Base-by-base conservation (phyloP, 1,139 yeast species). In the Diutina scorzettiae region DNA sequence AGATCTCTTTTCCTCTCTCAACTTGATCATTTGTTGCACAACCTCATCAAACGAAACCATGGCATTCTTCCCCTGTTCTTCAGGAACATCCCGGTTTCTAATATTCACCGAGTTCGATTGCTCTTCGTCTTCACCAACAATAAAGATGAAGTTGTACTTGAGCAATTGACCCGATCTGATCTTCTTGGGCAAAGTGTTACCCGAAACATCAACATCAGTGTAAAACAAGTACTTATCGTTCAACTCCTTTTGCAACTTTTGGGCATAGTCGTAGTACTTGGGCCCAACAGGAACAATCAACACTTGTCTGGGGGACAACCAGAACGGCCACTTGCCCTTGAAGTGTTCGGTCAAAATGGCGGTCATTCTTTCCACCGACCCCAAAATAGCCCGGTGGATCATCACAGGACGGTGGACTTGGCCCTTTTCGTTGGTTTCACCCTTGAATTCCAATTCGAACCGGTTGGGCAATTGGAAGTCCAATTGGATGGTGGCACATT, bases 301-400 rank as follows among this genome's bases (percentile, higher is more conserved):
- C 45, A 87, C 72, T 67, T 91, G 98, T 72, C 97, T 83, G 56
- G 98, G 98, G 27, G 96, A 87, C 56, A 91, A 72, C 98, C 98
- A 91, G 74, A 91, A 82, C 56, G 98, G 98, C 97, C 97, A 89
- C 63, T 85, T 87, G 57, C 98, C 98, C 59, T 89, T 94, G 67
- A 72, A 89, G 66, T 91, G 97, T 63, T 91, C 98, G 47, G 95
- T 87, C 63, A 91, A 78, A 54, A 91, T 86, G 48, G 96, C 97
- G 51, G 95, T 82, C 95, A 91, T 87, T 73, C 98, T 82, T 71
- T 91, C 98, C 43, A 91, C 91, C 36, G 96, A 87, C 47, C 98
- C 98, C 61, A 87, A 78, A 51, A 91, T 84, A 51, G 98, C 98
- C 69, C 98, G 83, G 68, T 91, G 98, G 57, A 91, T 87, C 97